Base-by-base conservation (phyloP, 129 eudicot species). In the Deinandra increscens region DNA sequence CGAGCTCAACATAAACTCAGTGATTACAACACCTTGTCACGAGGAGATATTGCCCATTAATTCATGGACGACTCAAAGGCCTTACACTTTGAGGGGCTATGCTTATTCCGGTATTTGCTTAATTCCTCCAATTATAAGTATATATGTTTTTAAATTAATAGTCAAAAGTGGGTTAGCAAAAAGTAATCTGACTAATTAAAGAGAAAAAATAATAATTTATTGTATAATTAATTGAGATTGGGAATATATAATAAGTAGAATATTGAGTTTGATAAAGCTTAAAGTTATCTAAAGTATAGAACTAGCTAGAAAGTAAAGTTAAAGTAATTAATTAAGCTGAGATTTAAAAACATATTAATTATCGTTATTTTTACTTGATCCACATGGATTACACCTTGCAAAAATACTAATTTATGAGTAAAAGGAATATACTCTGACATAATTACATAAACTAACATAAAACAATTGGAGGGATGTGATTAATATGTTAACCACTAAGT, bases 1-100 rank as follows among this genome's bases (percentile, higher is more conserved):
- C 50, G 99, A 94, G 84, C 82, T 94, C 38, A 94, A 94, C 81
- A 89, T 87, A 75, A 94, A 94, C 84, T 94, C 99, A 4, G 97
- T 85, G 65, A 94, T 94, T n/a, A 94, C 99, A 31, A 87, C 99
- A 0, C 99, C 99, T 1, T 81, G 96, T 55, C 99, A 94, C 41
- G 93, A 89, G 36, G 99, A 94, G 62, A 89, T 94, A 7, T 72
- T 94, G 84, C 99, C 97, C 5, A 94, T 94, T 34, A 94, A 85
- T 73, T 54, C 97, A 51, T 89, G 90, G 91, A 89, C 99, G 14
- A 89, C 97, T 60, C 96, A 87, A 72, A 69, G 85, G 64, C 99
- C 97, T 9, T 94, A 94, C 84, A 89, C 87, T 36, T 67, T 94
- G 70, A 89, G 80, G 46, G 99, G 99, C 53, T 94, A 94, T 76